A percentile compares a stretch with the other conserved stretches of the same genome.
Conservation (phyloP, 345 rosid genomes). For the Raphanus raphanistrum region DNA sequence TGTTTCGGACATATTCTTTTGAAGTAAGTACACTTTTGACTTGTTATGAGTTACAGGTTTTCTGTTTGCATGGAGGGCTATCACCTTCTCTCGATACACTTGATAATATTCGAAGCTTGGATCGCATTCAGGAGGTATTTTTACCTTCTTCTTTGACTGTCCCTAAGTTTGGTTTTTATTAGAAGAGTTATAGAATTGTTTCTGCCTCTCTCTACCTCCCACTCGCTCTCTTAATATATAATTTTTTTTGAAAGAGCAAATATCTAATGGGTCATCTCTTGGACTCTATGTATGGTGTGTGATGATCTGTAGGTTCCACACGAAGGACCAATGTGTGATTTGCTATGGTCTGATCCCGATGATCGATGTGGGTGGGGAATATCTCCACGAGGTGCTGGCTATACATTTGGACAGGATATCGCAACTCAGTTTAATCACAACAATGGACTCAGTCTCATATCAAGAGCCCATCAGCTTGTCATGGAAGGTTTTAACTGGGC, state of each 20-base stretch:
- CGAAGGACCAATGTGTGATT: conserved; percentile 89
- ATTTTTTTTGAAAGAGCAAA: neutral
- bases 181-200: neutral
- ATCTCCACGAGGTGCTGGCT: conserved; percentile 48
- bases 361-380: conserved; percentile 50
- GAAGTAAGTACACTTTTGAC: neutral
- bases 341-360: conserved; percentile 66
- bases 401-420: conserved; percentile 60
- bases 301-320: conserved; percentile 66
- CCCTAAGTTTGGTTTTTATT: neutral
- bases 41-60: conserved; percentile 37
- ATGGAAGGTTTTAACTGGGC: conserved; percentile 93
- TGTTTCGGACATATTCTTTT: neutral
- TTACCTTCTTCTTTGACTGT: neutral
- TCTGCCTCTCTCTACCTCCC: neutral
- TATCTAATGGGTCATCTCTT: neutral
- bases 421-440: conserved; percentile 74
- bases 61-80: conserved; percentile 92
- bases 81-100: conserved; percentile 86
- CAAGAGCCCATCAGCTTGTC: conserved; percentile 89
- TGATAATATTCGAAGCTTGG: conserved; percentile 78
- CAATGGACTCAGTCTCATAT: conserved; percentile 71
- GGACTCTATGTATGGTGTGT: conserved; percentile 7
- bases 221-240: neutral
- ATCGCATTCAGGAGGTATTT: conserved; percentile 83